Evolutionary conservation across 179 eudicot species (phyloP), one percentile per base, ranked within the genome.

Genomic region (Dionaea muscipula): DNA sequence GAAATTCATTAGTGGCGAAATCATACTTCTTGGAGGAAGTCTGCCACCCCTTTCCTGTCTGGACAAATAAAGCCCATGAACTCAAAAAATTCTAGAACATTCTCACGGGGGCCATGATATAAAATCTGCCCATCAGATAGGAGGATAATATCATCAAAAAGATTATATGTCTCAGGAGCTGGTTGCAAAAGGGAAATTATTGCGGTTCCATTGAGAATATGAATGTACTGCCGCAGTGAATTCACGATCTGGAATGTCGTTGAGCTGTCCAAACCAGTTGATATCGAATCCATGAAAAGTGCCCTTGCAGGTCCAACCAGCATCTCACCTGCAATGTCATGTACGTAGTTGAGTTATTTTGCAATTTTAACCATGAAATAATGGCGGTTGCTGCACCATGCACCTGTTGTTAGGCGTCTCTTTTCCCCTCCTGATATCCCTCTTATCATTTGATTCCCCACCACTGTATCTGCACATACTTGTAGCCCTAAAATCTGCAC

Each of bases 11-110:
- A 23, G 26, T 15, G 20, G 2, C 16, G 22, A 9, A 28, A 8
- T 50, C 31, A 59, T 75, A 75, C 79, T 67, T 75, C 75, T 71
- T 75, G 76, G 56, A 75, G 54, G 57, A 71, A 75, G 51, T 75
- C 76, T 16, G 80, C 80, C 19, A 65, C 68, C 33, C 75, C 73
- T 64, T 71, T 75, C 43, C 76, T 75, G 5, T 55, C 62, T 16
- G 77, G 77, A 23, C 77, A 72, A 51, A 56, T 61, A 41, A 72
- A 72, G 9, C 77, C 77, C 69, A 64, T 60, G 38, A 36, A 37
- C 48, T 64, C 72, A 47, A 72, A 72, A 52, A 72, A 72, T 50
- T 72, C 77, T 3, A 72, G 63, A 35, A 72, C 70, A 17, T 64
- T 33, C 46, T 72, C 77, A 7, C 73, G 70, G 12, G 77, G 77